Evolutionary conservation across 129 eudicot species (phyloP).

Genomic region (Lactuca saligna): DNA sequence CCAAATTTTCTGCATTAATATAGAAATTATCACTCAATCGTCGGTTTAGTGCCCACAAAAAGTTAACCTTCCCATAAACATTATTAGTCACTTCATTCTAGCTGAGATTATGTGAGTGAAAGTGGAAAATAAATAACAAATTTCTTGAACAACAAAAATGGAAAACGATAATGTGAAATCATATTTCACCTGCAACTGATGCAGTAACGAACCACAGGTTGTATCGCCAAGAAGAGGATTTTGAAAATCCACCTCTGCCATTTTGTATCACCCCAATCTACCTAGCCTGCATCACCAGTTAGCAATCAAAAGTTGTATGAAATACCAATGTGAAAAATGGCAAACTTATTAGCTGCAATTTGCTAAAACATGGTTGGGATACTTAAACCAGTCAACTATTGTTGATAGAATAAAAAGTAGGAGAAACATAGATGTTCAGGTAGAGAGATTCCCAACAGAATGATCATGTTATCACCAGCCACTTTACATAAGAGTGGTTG

Average conservation of each 20-base stretch:
- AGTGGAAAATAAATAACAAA: neutral
- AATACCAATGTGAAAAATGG: neutral
- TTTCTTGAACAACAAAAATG: neutral
- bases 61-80: neutral
- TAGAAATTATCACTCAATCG: neutral
- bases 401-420: neutral
- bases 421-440: neutral
- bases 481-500: neutral
- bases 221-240: slow-evolving; percentile 56
- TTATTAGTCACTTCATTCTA: slow-evolving; percentile 5
- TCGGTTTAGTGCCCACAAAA: neutral
- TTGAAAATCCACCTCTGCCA: slow-evolving; percentile 71
- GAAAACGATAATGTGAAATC: neutral
- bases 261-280: slow-evolving; percentile 37
- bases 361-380: slow-evolving; percentile 5
- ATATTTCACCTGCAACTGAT: slow-evolving; percentile 72
- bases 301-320: slow-evolving; percentile 12
- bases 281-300: slow-evolving; percentile 26
- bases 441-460: slow-evolving; percentile 9
- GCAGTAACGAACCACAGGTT: slow-evolving; percentile 69
- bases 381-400: neutral
- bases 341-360: slow-evolving; percentile 1
- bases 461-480: neutral
- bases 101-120: neutral
- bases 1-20: slow-evolving; percentile 81